phyloP scores from a whole-genome alignment of 768 basidiomycete genomes.

The Trametes meyenii region DNA sequence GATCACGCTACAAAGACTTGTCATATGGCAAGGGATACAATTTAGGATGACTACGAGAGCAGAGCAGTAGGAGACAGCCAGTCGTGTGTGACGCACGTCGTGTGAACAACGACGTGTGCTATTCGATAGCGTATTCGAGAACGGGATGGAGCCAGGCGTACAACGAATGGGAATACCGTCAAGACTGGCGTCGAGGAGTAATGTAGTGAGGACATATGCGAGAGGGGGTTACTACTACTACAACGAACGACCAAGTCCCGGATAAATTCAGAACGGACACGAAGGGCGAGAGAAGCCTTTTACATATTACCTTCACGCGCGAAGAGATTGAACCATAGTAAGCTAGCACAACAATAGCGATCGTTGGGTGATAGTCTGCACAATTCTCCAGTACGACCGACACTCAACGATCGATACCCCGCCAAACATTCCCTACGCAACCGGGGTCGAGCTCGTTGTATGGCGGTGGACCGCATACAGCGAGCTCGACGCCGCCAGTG shows the following conservation, averaged over 20 bases:
- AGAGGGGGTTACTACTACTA: neutral
- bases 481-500: neutral
- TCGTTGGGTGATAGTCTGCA: constrained; percentile 12
- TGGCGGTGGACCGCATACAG: neutral
- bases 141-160: neutral
- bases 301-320: constrained; percentile 9
- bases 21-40: constrained; percentile 26
- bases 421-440: neutral
- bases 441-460: neutral
- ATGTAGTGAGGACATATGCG: neutral
- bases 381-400: neutral
- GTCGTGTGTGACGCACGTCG: constrained; percentile 3
- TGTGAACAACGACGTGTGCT: constrained; percentile 3
- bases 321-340: constrained; percentile 8
- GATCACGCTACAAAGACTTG: constrained; percentile 8
- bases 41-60: too few relatives aligned
- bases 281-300: neutral
- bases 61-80: neutral
- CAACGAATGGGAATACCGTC: constrained; percentile 8
- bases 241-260: neutral
- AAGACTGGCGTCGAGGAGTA: neutral
- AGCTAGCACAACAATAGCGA: constrained; percentile 9
- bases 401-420: constrained; percentile 4
- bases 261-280: neutral
- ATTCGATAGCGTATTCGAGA: constrained; percentile 14